Evolutionary conservation across 208 protist species (phyloP).

Genomic region (Crithidia thermophila): DNA sequence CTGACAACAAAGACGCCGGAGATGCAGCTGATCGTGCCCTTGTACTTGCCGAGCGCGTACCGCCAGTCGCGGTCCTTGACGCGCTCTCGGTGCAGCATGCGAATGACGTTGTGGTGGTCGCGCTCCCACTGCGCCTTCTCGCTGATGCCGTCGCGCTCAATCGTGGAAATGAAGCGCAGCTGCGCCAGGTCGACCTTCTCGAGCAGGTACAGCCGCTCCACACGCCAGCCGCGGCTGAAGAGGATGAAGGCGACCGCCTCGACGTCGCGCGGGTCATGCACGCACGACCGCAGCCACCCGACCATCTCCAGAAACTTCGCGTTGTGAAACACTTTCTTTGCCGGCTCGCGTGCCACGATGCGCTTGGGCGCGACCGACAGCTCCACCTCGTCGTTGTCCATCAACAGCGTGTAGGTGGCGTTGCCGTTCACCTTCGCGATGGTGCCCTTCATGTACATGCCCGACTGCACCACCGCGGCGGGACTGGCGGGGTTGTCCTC

Average conservation of each 20-base stretch:
- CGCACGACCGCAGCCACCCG: constrained; percentile 69
- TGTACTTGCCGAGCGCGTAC: constrained; percentile 71
- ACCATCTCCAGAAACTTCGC: constrained; percentile 69
- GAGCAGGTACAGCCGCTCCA: constrained; percentile 74
- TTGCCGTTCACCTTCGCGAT: constrained; percentile 80
- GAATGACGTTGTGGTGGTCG: constrained; percentile 53
- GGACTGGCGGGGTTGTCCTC: constrained; percentile 15
- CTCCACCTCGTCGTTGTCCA: constrained; percentile 81
- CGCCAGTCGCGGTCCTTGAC: constrained; percentile 61
- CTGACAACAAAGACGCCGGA: constrained; percentile 50
- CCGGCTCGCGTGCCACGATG: constrained; percentile 52
- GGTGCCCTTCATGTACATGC: constrained; percentile 61
- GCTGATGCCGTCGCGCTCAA: constrained; percentile 37
- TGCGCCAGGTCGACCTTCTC: constrained; percentile 68
- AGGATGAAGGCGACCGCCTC: constrained; percentile 76
- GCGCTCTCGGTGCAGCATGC: constrained; percentile 46
- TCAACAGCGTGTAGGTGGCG: constrained; percentile 72
- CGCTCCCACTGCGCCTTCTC: constrained; percentile 74
- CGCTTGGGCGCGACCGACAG: constrained; percentile 64
- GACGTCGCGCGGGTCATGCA: constrained; percentile 65
- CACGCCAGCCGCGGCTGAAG: constrained; percentile 80
- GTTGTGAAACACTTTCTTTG: constrained; percentile 51
- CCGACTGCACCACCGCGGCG: constrained; percentile 8
- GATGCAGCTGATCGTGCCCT: constrained; percentile 65
- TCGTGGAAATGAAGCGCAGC: constrained; percentile 38